Evolutionary conservation across 2,329 filamentous ascomycete genomes (phyloP).

Genomic region (Trichoderma pleuroti): DNA sequence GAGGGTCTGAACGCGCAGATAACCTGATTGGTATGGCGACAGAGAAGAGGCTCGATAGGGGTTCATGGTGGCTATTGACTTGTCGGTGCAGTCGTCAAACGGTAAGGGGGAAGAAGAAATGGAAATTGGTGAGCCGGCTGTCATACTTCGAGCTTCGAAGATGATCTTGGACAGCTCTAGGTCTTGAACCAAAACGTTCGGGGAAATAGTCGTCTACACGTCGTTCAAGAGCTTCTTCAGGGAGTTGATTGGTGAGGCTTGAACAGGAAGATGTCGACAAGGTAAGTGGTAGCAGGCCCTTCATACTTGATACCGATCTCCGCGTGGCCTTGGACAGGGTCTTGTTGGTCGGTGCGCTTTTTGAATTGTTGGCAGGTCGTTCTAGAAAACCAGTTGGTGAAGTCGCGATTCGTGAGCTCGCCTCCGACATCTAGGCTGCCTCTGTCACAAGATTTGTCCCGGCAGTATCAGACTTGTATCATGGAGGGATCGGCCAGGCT

Average conservation of each 20-base stretch:
- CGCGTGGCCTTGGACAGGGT: constrained; percentile 26
- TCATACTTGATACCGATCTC: constrained; percentile 41
- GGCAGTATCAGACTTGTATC: not conserved
- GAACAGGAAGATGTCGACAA: constrained; percentile 28
- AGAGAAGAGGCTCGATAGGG: constrained; percentile 18
- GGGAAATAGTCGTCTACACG: constrained; percentile 46
- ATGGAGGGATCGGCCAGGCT: not conserved
- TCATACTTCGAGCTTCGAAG: constrained; percentile 51
- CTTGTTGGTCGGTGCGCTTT: constrained; percentile 21
- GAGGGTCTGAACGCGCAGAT: constrained; percentile 31
- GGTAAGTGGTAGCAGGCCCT: constrained; percentile 36
- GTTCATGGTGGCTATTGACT: not conserved
- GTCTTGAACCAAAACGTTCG: constrained; percentile 54
- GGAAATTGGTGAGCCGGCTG: constrained; percentile 45
- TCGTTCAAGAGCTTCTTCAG: constrained; percentile 29
- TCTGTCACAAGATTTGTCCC: not conserved
- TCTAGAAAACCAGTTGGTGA: constrained; percentile 16
- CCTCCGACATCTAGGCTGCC: constrained; percentile 14
- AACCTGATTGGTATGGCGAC: constrained; percentile 31
- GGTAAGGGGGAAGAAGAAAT: constrained; percentile 22
- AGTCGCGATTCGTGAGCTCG: not conserved
- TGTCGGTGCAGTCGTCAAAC: not conserved
- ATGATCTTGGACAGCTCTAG: constrained; percentile 47
- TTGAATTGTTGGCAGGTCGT: constrained; percentile 1
- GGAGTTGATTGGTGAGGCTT: constrained; percentile 24